Conservation (phyloP, 805 yeast species). For the Yarrowia deformans region DNA sequence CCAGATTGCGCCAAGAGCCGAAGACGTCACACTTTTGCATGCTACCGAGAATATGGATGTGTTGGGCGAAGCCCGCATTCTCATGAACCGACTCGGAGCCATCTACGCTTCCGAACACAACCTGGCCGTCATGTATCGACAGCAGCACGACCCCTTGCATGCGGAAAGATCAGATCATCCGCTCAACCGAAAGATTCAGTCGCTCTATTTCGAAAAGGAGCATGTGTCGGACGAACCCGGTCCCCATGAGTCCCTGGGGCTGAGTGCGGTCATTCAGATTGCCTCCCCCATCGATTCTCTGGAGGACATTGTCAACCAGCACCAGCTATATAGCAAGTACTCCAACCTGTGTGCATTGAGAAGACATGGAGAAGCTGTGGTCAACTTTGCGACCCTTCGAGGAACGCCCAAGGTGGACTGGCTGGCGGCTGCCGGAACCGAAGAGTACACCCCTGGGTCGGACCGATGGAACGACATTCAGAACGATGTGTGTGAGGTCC, state of each 20-base stretch:
- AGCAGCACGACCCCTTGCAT: slow-evolving; percentile 27
- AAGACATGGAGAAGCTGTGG: slow-evolving; percentile 20
- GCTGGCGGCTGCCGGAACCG: slow-evolving; percentile 2
- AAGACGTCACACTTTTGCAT: slow-evolving; percentile 6
- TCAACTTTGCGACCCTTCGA: slow-evolving; percentile 18
- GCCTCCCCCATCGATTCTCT: slow-evolving; percentile 5
- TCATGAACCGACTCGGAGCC: slow-evolving; percentile 39
- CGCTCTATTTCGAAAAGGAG: slow-evolving; percentile 27
- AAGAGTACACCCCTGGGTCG: slow-evolving; percentile 5
- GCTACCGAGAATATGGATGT: slow-evolving; percentile 16
- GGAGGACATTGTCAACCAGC: slow-evolving; percentile 35
- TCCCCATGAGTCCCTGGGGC: slow-evolving; percentile 17
- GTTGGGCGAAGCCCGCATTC: slow-evolving; percentile 20
- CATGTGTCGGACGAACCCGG: slow-evolving; percentile 19
- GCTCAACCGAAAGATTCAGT: slow-evolving; percentile 26
- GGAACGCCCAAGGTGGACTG: slow-evolving; percentile 27
- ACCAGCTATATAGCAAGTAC: slow-evolving; percentile 16
- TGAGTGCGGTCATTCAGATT: slow-evolving; percentile 4
- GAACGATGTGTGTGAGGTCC: background rate
- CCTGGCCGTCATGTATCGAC: slow-evolving; percentile 16
- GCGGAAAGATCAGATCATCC: slow-evolving; percentile 14
- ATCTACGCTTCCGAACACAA: slow-evolving; percentile 21
- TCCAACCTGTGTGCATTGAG: slow-evolving; percentile 5
- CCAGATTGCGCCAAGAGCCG: slow-evolving; percentile 29
- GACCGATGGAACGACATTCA: slow-evolving; percentile 14